Evolutionary conservation across 192 early-diverging fungal species (phyloP).

Genomic region (Diversispora eburnea): DNA sequence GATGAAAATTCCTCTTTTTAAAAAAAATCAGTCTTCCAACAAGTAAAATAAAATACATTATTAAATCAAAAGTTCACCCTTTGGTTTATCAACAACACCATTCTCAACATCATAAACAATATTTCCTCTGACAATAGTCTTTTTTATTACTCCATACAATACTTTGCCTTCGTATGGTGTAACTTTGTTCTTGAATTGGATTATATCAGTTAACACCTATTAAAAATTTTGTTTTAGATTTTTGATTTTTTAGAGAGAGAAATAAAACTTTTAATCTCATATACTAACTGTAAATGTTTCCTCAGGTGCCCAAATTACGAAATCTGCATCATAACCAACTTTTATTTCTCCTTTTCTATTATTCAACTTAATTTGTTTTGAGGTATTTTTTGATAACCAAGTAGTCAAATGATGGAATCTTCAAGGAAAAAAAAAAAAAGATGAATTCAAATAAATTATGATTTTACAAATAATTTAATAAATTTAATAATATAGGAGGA

Average conservation of each 20-base stretch:
- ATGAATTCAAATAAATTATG: background rate
- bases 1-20: no score
- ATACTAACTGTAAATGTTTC: conserved; percentile 44
- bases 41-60: no score
- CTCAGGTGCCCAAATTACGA: conserved; percentile 75
- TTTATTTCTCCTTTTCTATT: conserved; percentile 67
- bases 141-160: conserved; percentile 62
- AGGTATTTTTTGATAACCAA: conserved; percentile 65
- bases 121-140: conserved; percentile 68
- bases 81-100: background rate
- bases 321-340: conserved; percentile 71
- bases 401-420: conserved; percentile 54
- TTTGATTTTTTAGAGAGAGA: background rate
- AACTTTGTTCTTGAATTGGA: conserved; percentile 80
- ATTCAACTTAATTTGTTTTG: conserved; percentile 54
- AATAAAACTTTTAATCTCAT: background rate
- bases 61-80: conserved; percentile 21
- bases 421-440: background rate
- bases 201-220: conserved; percentile 52
- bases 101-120: conserved; percentile 39
- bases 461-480: no score
- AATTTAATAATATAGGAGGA: no score
- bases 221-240: background rate
- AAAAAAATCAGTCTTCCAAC: no score
- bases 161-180: conserved; percentile 67